These are phyloP conservation scores for Fagus crenata DNA, from an alignment of 306 rosid genomes.

Conservation along the genomic window DNA sequence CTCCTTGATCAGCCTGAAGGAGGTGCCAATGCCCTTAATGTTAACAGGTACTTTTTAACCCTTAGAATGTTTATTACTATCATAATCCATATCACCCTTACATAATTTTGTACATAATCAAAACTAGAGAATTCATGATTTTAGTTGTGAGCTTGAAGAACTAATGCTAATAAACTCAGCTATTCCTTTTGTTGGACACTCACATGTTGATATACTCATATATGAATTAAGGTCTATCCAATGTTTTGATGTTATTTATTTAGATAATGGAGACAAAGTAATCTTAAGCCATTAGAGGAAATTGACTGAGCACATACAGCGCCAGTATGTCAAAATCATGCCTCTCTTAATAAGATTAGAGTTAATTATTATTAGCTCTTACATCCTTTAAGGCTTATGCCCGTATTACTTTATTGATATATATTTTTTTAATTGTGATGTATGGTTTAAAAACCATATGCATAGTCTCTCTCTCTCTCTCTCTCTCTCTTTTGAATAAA, in stretches of 20 bases:
- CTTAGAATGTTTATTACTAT: slow-evolving; percentile 5
- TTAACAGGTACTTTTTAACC: slow-evolving; percentile 62
- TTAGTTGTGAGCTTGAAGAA: neutral
- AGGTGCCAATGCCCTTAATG: slow-evolving; percentile 93
- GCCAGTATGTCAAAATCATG: no score
- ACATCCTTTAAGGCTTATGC: neutral
- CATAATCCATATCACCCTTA: neutral
- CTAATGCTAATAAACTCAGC: neutral
- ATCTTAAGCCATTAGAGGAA: neutral
- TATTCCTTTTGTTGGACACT: neutral
- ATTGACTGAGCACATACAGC: no score
- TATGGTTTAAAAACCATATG: neutral
- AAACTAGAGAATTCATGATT: neutral
- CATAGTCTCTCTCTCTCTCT: neutral
- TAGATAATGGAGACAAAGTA: neutral
- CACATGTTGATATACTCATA: neutral
- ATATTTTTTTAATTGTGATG: neutral
- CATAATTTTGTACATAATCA: neutral
- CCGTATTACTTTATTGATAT: neutral
- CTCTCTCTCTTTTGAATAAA: neutral
- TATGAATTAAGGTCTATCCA: slow-evolving; percentile 13
- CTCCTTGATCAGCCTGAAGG: slow-evolving; percentile 86
- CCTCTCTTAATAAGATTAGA: neutral
- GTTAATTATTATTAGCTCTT: neutral
- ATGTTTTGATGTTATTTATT: slow-evolving; percentile 1